A percentile compares a stretch with the other conserved stretches of the same genome.
phyloP scores from a whole-genome alignment of 768 basidiomycete genomes.

The Macrocybe gigantea region DNA sequence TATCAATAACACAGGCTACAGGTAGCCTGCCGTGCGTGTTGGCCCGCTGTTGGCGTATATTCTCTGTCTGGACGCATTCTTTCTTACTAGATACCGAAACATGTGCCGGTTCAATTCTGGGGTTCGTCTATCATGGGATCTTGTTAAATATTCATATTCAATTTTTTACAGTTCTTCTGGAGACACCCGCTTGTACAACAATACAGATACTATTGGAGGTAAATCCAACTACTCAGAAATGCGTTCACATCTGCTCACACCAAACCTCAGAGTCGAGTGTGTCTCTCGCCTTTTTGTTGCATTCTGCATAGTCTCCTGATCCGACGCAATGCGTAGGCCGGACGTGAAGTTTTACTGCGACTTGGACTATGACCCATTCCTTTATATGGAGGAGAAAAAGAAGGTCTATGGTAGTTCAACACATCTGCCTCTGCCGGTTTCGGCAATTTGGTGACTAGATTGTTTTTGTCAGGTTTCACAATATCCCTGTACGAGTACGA shows the following conservation, averaged over 20 bases:
- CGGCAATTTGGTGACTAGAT: too few relatives aligned
- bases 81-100: slow-evolving; percentile 63
- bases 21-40: slow-evolving; percentile 69
- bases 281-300: slow-evolving; percentile 9
- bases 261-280: slow-evolving; percentile 36
- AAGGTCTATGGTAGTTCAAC: slow-evolving; percentile 67
- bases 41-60: not conserved
- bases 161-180: slow-evolving; percentile 67
- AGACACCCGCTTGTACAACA: slow-evolving; percentile 72
- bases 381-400: slow-evolving; percentile 78
- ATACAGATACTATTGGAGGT: slow-evolving; percentile 86
- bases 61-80: not conserved
- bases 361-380: slow-evolving; percentile 81
- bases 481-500: slow-evolving; percentile 79
- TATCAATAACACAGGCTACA: slow-evolving; percentile 20
- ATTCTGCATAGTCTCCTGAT: not conserved
- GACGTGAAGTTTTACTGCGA: slow-evolving; percentile 86
- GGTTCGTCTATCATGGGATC: slow-evolving; percentile 36
- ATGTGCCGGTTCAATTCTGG: slow-evolving; percentile 98
- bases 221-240: not conserved
- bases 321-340: slow-evolving; percentile 43
- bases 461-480: slow-evolving; percentile 58
- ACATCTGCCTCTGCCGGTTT: slow-evolving; percentile 3
- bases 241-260: too few relatives aligned
- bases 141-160: not conserved